phyloP scores from a whole-genome alignment of 352 stramenopile genomes.

The Saprolegnia parasitica region DNA sequence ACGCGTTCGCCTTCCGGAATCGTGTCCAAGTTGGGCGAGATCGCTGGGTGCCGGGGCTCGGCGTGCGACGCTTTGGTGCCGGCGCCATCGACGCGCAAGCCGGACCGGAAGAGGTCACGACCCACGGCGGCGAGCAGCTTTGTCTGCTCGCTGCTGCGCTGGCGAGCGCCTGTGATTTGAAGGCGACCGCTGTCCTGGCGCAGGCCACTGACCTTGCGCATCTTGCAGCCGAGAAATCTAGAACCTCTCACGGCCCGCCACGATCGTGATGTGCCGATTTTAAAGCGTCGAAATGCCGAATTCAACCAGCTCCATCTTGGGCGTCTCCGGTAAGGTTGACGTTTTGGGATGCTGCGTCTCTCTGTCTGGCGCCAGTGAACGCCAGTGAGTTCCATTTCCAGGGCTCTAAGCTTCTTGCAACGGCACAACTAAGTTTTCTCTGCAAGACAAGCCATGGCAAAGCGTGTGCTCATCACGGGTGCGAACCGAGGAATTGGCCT shows the following conservation, averaged over 20 bases:
- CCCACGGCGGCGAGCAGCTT: constrained; percentile 51
- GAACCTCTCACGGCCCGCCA: not conserved
- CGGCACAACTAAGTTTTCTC: not conserved
- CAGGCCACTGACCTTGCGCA: too few relatives aligned
- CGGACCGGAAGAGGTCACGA: constrained; percentile 56
- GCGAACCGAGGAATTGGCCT: constrained; percentile 55
- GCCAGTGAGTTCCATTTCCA: too few relatives aligned
- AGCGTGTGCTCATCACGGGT: constrained; percentile 58
- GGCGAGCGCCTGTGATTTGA: not conserved
- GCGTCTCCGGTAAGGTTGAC: too few relatives aligned
- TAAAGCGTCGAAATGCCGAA: too few relatives aligned
- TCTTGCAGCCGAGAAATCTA: not conserved
- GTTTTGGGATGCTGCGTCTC: too few relatives aligned
- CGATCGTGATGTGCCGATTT: too few relatives aligned
- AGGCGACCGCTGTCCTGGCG: constrained; percentile 1
- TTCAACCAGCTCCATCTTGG: too few relatives aligned
- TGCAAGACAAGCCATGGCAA: too few relatives aligned
- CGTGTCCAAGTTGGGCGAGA: constrained; percentile 46
- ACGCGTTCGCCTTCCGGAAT: constrained; percentile 44
- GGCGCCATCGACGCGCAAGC: constrained; percentile 47
- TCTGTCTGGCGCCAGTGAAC: too few relatives aligned
- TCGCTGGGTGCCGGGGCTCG: constrained; percentile 41
- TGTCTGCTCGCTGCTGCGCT: constrained; percentile 16
- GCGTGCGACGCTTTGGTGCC: constrained; percentile 33
- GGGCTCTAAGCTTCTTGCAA: too few relatives aligned